These are phyloP conservation scores for Xerocomus nothofagi DNA, from an alignment of 1,284 basidiomycete genomes.

Conservation along the genomic window DNA sequence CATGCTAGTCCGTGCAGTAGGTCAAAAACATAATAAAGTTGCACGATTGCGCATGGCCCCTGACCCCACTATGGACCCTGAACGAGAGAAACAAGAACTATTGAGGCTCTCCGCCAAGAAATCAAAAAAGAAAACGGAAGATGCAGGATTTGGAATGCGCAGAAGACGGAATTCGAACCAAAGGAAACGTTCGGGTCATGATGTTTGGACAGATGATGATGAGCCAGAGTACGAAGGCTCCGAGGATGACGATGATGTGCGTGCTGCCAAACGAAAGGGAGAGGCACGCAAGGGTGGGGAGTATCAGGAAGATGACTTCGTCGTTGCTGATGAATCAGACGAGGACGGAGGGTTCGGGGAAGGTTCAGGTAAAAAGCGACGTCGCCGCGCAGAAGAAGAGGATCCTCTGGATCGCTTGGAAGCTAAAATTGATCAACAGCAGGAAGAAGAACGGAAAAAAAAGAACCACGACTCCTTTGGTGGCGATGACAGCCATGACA, in stretches of 20 bases:
- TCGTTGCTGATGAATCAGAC: conserved; percentile 74
- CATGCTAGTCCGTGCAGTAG: conserved; percentile 84
- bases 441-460: conserved; percentile 46
- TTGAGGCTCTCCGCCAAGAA: conserved; percentile 64
- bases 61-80: conserved; percentile 71
- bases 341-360: conserved; percentile 53
- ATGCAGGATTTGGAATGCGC: conserved; percentile 46
- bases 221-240: conserved; percentile 56
- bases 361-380: conserved; percentile 38
- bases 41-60: conserved; percentile 74
- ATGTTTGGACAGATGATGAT: conserved; percentile 62
- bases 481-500: conserved; percentile 46
- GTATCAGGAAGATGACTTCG: conserved; percentile 80
- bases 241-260: conserved; percentile 49
- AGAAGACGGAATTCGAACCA: conserved; percentile 48
- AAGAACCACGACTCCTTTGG: conserved; percentile 25
- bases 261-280: conserved; percentile 38
- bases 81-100: conserved; percentile 69
- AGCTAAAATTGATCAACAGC: conserved; percentile 52
- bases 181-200: conserved; percentile 46
- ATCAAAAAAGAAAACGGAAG: conserved; percentile 50
- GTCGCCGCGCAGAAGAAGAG: conserved; percentile 44
- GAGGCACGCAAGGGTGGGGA: conserved; percentile 52
- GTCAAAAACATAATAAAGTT: conserved; percentile 80
- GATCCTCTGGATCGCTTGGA: conserved; percentile 72